phyloP scores from a whole-genome alignment of 2,329 filamentous ascomycete species.

The Trematosphaeria pertusa region DNA sequence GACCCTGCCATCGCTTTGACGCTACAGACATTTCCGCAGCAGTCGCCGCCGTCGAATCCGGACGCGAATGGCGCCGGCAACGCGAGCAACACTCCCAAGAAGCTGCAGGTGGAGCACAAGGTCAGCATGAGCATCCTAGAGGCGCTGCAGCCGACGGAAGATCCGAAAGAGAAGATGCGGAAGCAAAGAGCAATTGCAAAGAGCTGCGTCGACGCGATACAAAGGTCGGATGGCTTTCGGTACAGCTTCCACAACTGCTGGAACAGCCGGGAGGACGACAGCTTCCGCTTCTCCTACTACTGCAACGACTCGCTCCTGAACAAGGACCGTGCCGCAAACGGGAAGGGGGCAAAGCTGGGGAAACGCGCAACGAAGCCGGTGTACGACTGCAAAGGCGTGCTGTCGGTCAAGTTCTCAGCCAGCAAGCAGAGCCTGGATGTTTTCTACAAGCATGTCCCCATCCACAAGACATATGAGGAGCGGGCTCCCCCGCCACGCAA shows the following conservation, averaged over 20 bases:
- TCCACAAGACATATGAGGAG: constrained; percentile 56
- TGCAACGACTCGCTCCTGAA: constrained; percentile 60
- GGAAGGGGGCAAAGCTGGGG: constrained; percentile 47
- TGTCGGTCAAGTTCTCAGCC: constrained; percentile 57
- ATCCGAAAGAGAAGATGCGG: constrained; percentile 52
- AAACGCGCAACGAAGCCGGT: constrained; percentile 53
- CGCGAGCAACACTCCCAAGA: constrained; percentile 16
- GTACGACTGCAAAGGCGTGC: constrained; percentile 57
- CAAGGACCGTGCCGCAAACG: constrained; percentile 57
- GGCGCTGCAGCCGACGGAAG: constrained; percentile 41
- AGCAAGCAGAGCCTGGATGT: constrained; percentile 52
- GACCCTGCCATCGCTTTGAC: constrained; percentile 35
- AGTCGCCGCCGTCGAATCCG: constrained; percentile 8
- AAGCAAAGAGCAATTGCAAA: constrained; percentile 57
- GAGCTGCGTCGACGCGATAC: constrained; percentile 52
- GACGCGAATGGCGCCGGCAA: constrained; percentile 2
- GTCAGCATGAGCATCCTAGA: constrained; percentile 44
- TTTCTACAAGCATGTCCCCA: constrained; percentile 55
- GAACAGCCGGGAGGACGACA: constrained; percentile 55
- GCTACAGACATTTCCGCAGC: constrained; percentile 26
- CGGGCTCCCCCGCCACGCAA: constrained; percentile 50
- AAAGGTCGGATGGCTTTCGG: constrained; percentile 54
- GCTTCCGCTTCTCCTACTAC: constrained; percentile 56
- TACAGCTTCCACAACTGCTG: constrained; percentile 60
- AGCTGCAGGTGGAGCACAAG: constrained; percentile 28